phyloP scores from a whole-genome alignment of 176 grass and related monocot genomes.

The Avena insularis region DNA sequence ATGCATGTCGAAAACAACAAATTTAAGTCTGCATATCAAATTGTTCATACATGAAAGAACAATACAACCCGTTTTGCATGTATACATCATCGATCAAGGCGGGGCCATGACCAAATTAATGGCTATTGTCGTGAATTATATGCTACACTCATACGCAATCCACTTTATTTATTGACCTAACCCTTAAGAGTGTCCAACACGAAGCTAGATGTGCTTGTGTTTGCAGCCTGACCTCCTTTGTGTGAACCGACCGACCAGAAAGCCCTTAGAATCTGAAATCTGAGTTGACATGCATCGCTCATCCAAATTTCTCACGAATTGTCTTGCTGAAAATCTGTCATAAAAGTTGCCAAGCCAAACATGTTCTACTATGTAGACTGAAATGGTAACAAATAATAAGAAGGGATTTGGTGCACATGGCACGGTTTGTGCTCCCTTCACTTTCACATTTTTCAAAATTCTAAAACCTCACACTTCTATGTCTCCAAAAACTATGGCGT shows the following conservation, averaged over 20 bases:
- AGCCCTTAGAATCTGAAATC: conserved; percentile 80
- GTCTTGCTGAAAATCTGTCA: conserved; percentile 95
- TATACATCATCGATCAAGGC: neutral
- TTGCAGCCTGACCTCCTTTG: neutral
- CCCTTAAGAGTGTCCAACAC: neutral
- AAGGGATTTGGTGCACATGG: no score
- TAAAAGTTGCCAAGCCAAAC: conserved; percentile 10
- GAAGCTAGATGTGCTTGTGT: neutral
- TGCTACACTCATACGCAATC: neutral
- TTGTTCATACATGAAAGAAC: neutral
- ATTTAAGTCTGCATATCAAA: no score
- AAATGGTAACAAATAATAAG: no score
- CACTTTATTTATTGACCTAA: no score
- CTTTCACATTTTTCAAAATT: no score
- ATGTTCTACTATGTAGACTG: neutral
- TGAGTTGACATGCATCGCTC: conserved; percentile 83
- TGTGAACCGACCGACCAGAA: neutral
- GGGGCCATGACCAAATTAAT: neutral
- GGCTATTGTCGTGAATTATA: neutral
- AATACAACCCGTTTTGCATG: neutral
- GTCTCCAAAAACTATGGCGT: no score
- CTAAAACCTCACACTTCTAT: no score
- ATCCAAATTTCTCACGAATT: conserved; percentile 79
- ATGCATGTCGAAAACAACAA: no score
- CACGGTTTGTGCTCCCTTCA: no score